These are phyloP conservation scores for Cenchrus americanus DNA, from an alignment of 176 grass and related monocot genomes.

Conservation along the genomic window DNA sequence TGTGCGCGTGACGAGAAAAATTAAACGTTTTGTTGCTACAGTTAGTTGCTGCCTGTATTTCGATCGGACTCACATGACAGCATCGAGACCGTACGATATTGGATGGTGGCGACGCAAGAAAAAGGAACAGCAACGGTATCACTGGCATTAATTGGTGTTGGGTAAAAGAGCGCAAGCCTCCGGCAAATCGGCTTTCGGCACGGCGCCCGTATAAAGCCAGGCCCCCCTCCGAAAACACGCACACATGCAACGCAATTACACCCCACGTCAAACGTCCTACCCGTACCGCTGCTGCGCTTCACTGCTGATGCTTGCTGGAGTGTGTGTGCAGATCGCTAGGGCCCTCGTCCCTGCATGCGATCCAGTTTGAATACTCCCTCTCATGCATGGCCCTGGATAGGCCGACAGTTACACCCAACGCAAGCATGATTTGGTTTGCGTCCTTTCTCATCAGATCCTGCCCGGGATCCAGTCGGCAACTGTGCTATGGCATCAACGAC, in stretches of 20 bases:
- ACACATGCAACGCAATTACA: conserved; percentile 7
- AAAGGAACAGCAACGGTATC: conserved; percentile 33
- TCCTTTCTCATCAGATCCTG: background rate
- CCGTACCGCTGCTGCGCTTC: background rate
- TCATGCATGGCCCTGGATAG: background rate
- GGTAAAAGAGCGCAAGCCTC: conserved; percentile 28
- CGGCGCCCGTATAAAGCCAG: background rate
- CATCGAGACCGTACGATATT: background rate
- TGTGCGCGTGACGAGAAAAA: too few species aligned
- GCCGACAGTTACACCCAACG: conserved; percentile 12
- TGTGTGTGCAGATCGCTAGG: background rate
- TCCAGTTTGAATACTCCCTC: too few species aligned
- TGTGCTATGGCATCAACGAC: background rate
- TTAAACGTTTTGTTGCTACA: too few species aligned
- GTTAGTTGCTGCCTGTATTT: too few species aligned
- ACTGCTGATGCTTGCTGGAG: too few species aligned
- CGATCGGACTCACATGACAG: too few species aligned
- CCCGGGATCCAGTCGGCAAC: background rate
- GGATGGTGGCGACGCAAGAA: background rate
- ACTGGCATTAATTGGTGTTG: conserved; percentile 46
- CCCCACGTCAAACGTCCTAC: background rate
- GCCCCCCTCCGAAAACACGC: background rate
- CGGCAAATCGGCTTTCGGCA: conserved; percentile 49
- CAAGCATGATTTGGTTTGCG: conserved; percentile 20
- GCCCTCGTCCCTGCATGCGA: too few species aligned